Evolutionary conservation across 805 yeast genomes (phyloP).

Genomic region (Ogataea nakhonphanomensis): DNA sequence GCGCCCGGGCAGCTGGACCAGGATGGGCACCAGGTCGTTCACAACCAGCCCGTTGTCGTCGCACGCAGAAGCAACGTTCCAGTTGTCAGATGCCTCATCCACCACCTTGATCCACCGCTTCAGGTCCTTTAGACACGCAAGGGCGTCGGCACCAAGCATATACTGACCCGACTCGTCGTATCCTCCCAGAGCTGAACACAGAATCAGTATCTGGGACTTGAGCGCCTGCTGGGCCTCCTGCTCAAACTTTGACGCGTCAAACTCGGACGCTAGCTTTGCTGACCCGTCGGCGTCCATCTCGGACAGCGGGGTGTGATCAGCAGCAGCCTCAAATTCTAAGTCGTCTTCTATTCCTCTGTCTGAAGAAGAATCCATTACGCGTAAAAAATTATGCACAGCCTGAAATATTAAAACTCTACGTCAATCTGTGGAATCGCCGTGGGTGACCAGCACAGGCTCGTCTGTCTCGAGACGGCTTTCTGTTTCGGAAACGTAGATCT

Average conservation of each 20-base stretch:
- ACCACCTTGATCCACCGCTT: slow-evolving; percentile 84
- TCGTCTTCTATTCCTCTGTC: slow-evolving; percentile 26
- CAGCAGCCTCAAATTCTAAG: slow-evolving; percentile 17
- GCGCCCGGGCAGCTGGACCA: slow-evolving; percentile 57
- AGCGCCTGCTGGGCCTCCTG: slow-evolving; percentile 36
- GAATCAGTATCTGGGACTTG: slow-evolving; percentile 71
- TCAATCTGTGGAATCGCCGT: slow-evolving; percentile 9
- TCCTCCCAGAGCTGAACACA: slow-evolving; percentile 91
- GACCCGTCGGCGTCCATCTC: slow-evolving; percentile 14
- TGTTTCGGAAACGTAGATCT: slow-evolving; percentile 18
- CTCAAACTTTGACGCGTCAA: slow-evolving; percentile 8
- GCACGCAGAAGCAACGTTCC: slow-evolving; percentile 85
- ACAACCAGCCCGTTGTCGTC: slow-evolving; percentile 72
- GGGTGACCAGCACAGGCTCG: slow-evolving; percentile 20
- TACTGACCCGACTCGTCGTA: slow-evolving; percentile 64
- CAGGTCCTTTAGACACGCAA: slow-evolving; percentile 81
- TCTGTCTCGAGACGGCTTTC: slow-evolving; percentile 16
- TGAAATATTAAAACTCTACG: neutral
- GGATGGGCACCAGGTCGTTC: slow-evolving; percentile 70
- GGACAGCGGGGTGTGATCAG: slow-evolving; percentile 14
- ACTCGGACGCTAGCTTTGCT: slow-evolving; percentile 1
- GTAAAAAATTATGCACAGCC: slow-evolving; percentile 8
- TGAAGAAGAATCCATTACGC: slow-evolving; percentile 14
- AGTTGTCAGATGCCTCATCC: slow-evolving; percentile 66
- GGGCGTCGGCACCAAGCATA: slow-evolving; percentile 82